Evolutionary conservation across 257 asterid genomes (phyloP), one percentile per base, ranked within the genome.

Genomic region (Solanum peruvianum): DNA sequence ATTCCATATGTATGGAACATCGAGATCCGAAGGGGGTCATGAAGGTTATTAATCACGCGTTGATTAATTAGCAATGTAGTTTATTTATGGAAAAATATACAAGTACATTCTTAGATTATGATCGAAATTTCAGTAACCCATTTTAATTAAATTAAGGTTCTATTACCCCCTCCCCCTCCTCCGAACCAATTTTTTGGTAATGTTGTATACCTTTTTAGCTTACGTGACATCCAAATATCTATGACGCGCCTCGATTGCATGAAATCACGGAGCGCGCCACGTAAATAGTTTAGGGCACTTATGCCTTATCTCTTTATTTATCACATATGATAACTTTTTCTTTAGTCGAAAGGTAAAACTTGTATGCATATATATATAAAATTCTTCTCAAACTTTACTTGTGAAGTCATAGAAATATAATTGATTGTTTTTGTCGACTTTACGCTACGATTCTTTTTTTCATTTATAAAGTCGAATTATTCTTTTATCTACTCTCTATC

Each of bases 231-330:
- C 0, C 0, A 37, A 37, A 37, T 37, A 37, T 37, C 39, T 1
- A 37, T 1, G 0, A 37, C 39, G 7, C 39, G 2, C 0, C 39
- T 37, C 39, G 7, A 37, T 37, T 37, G 7, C 0, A 0, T 37
- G 1, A 1, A 5, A 37, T 37, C 0, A 37, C 7, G 7, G 6
- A 37, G 7, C 7, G 7, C 1, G 39, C 0, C 39, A 37, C 7
- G 7, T 37, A 37, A 37, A 37, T 6, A 37, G 7, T 4, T 37
- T 37, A 37, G 39, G 39, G 1, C 1, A 37, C 6, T 37, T 37
- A 37, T 37, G 7, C 2, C 0, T 37, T 37, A 37, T 37, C 39
- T 6, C 39, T 37, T 37, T 37, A 37, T 37, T 66, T 66, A 25
- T 25, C 72, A 25, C 2, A 25, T 25, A 25, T 66, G 72, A 25